Base-by-base conservation (phyloP, 2,329 filamentous ascomycete species). In the Akanthomyces lecanii region DNA sequence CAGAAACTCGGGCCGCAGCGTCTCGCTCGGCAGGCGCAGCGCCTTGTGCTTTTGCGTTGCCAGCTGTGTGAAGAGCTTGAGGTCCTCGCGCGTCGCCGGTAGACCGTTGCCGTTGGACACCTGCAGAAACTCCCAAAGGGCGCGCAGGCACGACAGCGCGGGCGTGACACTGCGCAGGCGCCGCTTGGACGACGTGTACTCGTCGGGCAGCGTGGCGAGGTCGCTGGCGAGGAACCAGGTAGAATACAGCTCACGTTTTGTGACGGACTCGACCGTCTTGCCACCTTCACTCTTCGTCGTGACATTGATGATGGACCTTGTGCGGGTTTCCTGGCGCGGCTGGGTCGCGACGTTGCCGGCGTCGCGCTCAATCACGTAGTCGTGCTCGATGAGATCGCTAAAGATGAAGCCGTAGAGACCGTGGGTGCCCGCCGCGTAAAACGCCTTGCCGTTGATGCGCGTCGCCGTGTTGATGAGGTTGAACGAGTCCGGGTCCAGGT, bases 341-440 rank as follows among this genome's bases (percentile, higher is more conserved):
- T 81, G 74, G 0, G 87, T 88, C 23, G 85, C 72, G 14, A 90
- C 79, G 71, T 98, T 98, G 63, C 90, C 88, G 66, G 89, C 88
- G 65, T 91, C 87, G 63, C 95, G 88, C 78, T 96, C 89, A 65
- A 99, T 89, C 65, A 95, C 86, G 72, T 92, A 99, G 70, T 93
- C 88, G 74, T 99, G 95, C 70, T 88, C 84, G 68, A 97, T 92
- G 25, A 99, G 83, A 74, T 99, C 95, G 63, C 90, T 90, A 74
- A 99, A 99, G 67, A 97, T 90, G 78, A 91, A 99, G 62, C 95
- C 95, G 74, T 96, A 98, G 73, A 97, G 84, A 55, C 95, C 95
- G 72, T 97, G 91, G 3, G 89, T 86, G 57, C 88, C 89, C 42
- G 92, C 90, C 11, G 92, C 92, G 76, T 99, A 99, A 75, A 97